These are phyloP conservation scores for Closterium sp. DNA, from an alignment of 139 green algal species.

Conservation along the genomic window DNA sequence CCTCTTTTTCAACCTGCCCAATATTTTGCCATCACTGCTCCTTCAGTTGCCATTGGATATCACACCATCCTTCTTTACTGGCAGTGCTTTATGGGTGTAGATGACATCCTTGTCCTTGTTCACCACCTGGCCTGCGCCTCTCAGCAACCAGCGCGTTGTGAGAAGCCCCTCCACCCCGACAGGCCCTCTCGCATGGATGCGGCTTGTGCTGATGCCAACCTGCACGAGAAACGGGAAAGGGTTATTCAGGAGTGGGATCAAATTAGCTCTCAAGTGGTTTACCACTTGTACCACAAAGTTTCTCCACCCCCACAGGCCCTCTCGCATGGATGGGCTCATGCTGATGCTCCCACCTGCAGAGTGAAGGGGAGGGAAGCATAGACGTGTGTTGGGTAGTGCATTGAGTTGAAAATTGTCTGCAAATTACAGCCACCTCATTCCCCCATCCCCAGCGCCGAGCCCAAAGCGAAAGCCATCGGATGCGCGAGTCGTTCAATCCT, in stretches of 20 bases:
- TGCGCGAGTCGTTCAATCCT: too few species aligned
- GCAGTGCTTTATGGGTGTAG: slow-evolving; percentile 83
- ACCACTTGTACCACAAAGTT: slow-evolving; percentile 87
- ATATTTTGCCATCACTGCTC: too few species aligned
- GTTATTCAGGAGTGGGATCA: too few species aligned
- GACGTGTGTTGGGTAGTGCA: too few species aligned
- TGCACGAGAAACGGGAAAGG: slow-evolving; percentile 38
- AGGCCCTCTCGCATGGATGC: slow-evolving; percentile 95
- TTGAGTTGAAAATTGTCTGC: too few species aligned
- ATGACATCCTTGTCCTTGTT: slow-evolving; percentile 82
- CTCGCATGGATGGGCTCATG: slow-evolving; percentile 94
- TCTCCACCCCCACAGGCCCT: slow-evolving; percentile 96
- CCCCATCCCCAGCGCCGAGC: slow-evolving; percentile 64
- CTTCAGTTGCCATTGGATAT: background rate
- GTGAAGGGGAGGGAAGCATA: too few species aligned
- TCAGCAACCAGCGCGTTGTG: slow-evolving; percentile 77
- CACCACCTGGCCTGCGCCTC: background rate
- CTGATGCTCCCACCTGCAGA: slow-evolving; percentile 93
- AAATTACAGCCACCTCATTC: too few species aligned
- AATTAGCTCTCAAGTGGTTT: too few species aligned
- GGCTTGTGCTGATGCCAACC: slow-evolving; percentile 94
- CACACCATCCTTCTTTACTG: slow-evolving; percentile 21
- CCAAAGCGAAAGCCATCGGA: slow-evolving; percentile 94
- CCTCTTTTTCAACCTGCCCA: too few species aligned
- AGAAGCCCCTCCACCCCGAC: slow-evolving; percentile 98